A percentile compares a stretch with the other conserved stretches of the same genome.
These are phyloP conservation scores for Penicillium ucsense DNA, from an alignment of 495 filamentous ascomycete genomes.

Conservation along the genomic window DNA sequence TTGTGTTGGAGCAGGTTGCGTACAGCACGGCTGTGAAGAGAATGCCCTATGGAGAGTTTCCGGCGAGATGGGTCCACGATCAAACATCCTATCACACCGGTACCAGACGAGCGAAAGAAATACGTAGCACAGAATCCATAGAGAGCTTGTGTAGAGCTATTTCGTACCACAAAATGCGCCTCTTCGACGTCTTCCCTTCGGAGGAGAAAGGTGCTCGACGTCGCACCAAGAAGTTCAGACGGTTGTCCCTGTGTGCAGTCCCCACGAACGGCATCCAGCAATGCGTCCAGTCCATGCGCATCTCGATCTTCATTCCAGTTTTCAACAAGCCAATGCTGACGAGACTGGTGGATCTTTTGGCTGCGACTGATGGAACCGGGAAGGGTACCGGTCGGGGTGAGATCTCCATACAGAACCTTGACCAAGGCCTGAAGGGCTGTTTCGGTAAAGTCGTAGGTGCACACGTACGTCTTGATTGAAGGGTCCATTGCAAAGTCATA, in stretches of 20 bases:
- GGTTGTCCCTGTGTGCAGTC: constrained; percentile 45
- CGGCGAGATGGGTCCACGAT: constrained; percentile 76
- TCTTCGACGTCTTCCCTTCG: constrained; percentile 59
- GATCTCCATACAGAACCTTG: constrained; percentile 69
- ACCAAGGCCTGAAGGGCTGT: constrained; percentile 76
- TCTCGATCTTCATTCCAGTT: constrained; percentile 72
- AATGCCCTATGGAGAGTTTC: constrained; percentile 78
- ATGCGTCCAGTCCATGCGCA: constrained; percentile 52
- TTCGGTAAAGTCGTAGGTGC: constrained; percentile 91
- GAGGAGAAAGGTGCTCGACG: constrained; percentile 65
- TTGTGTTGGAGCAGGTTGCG: constrained; percentile 57
- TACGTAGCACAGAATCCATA: constrained; percentile 89
- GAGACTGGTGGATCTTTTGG: constrained; percentile 68
- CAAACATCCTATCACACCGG: constrained; percentile 70
- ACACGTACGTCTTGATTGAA: constrained; percentile 77
- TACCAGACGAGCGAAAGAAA: constrained; percentile 55
- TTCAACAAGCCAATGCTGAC: constrained; percentile 86
- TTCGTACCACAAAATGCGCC: constrained; percentile 81
- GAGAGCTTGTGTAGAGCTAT: constrained; percentile 75
- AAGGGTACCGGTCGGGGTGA: constrained; percentile 58
- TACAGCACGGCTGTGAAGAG: constrained; percentile 72
- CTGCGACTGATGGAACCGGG: constrained; percentile 77
- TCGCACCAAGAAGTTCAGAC: constrained; percentile 54
- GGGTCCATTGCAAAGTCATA: constrained; percentile 94
- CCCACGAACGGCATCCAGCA: constrained; percentile 54